Percentiles rank a stretch among this genome's conserved stretches.
Conservation (phyloP, 164 flowering plant species). For the Piper betle region DNA sequence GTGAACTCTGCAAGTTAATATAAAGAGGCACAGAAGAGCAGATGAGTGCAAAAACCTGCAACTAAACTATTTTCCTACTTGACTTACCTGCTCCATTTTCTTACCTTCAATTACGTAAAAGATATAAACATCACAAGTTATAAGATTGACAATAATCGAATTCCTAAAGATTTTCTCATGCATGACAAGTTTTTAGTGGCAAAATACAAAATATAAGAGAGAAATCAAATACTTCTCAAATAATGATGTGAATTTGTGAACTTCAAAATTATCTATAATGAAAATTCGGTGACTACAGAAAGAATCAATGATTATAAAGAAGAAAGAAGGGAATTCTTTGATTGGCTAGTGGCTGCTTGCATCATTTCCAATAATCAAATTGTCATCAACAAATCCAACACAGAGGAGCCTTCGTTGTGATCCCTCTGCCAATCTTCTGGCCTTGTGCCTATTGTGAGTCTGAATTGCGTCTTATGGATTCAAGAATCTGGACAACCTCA, state of each 20-base stretch:
- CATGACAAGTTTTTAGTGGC: no score
- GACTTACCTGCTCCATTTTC: slow-evolving; percentile 1
- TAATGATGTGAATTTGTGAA: background rate
- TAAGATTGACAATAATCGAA: no score
- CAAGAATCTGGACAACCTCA: slow-evolving; percentile 92
- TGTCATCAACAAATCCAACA: slow-evolving; percentile 6
- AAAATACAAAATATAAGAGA: no score
- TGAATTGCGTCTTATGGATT: slow-evolving; percentile 57
- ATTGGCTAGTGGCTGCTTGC: background rate
- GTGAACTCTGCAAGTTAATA: background rate
- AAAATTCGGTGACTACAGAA: slow-evolving; percentile 16
- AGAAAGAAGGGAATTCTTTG: slow-evolving; percentile 21
- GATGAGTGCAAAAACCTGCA: background rate
- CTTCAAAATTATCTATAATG: slow-evolving; percentile 14
- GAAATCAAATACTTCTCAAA: no score
- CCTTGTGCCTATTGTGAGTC: slow-evolving; percentile 14
- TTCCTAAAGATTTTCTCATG: no score
- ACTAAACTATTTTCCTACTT: background rate
- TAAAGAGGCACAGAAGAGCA: background rate
- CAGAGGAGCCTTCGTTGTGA: background rate
- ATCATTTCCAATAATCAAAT: slow-evolving; percentile 4
- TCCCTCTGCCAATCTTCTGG: background rate
- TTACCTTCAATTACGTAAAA: background rate
- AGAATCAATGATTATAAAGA: slow-evolving; percentile 14
- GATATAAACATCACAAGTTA: no score